Evolutionary conservation across 228 moss, liverwort and hornwort species (phyloP).

Genomic region (Sphagnum magellanicum): DNA sequence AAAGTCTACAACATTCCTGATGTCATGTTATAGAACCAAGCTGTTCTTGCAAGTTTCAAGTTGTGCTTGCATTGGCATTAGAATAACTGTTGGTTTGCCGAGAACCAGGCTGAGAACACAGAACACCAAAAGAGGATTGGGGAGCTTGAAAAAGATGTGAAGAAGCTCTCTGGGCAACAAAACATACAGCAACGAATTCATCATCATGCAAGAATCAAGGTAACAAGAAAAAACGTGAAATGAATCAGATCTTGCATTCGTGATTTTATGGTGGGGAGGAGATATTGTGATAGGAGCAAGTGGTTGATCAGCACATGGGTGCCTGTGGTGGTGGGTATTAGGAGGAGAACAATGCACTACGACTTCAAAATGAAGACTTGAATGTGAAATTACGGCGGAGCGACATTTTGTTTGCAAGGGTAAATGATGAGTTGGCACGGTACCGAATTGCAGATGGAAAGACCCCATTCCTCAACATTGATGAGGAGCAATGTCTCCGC

Average conservation of each 20-base stretch:
- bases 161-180: constrained; percentile 66
- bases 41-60: too few species aligned
- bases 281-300: too few species aligned
- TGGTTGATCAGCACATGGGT: too few species aligned
- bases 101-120: constrained; percentile 30
- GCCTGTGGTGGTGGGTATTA: neutral
- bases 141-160: constrained; percentile 49
- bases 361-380: constrained; percentile 72
- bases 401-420: constrained; percentile 67
- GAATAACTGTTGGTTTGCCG: neutral
- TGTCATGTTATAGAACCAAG: too few species aligned
- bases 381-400: constrained; percentile 58
- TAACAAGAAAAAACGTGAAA: neutral
- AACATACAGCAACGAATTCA: constrained; percentile 70
- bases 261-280: too few species aligned
- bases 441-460: constrained; percentile 66
- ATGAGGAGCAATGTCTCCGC: constrained; percentile 76
- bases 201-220: constrained; percentile 80
- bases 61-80: neutral
- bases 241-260: too few species aligned
- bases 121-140: constrained; percentile 21
- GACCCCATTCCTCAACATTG: constrained; percentile 57
- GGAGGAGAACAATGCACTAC: constrained; percentile 81
- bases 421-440: constrained; percentile 76
- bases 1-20: too few species aligned